These are phyloP conservation scores for Colletotrichum sidae DNA, from an alignment of 2,329 filamentous ascomycete species.

Conservation along the genomic window DNA sequence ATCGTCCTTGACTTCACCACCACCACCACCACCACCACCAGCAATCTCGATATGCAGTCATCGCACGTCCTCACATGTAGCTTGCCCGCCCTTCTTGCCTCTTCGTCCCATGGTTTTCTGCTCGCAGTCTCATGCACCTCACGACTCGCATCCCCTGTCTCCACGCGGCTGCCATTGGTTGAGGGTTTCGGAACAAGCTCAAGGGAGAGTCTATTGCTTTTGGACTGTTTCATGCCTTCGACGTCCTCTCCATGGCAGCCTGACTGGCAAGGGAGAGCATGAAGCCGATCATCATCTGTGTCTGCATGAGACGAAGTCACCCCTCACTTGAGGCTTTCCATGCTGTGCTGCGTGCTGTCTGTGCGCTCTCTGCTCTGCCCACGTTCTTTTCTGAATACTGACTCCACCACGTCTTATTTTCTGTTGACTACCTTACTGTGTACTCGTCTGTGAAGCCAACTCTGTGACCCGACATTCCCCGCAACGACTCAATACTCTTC, in stretches of 20 bases:
- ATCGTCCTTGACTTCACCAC: too few species aligned
- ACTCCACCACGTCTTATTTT: too few species aligned
- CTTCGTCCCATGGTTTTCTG: slow-evolving; percentile 28
- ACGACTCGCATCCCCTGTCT: slow-evolving; percentile 17
- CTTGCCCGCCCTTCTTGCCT: slow-evolving; percentile 6
- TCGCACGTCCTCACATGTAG: background rate
- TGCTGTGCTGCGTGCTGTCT: too few species aligned
- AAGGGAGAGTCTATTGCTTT: slow-evolving; percentile 23
- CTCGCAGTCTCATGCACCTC: slow-evolving; percentile 10
- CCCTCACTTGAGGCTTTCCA: slow-evolving; percentile 14
- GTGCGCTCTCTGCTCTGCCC: too few species aligned
- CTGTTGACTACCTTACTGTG: too few species aligned
- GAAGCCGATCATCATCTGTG: slow-evolving; percentile 6
- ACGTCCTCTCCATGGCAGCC: slow-evolving; percentile 15
- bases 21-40: too few species aligned
- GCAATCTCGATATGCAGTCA: too few species aligned
- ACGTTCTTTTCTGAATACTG: too few species aligned
- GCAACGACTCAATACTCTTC: too few species aligned
- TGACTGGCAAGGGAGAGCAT: slow-evolving; percentile 4
- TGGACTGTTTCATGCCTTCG: slow-evolving; percentile 33
- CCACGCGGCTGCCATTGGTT: slow-evolving; percentile 19
- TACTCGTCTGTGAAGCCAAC: too few species aligned
- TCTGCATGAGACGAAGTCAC: slow-evolving; percentile 15
- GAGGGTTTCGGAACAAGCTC: slow-evolving; percentile 20
- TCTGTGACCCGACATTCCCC: too few species aligned